A percentile compares a stretch with the other conserved stretches of the same genome.
These are phyloP conservation scores for Corymbia maculata DNA, from an alignment of 345 rosid species.

Conservation along the genomic window DNA sequence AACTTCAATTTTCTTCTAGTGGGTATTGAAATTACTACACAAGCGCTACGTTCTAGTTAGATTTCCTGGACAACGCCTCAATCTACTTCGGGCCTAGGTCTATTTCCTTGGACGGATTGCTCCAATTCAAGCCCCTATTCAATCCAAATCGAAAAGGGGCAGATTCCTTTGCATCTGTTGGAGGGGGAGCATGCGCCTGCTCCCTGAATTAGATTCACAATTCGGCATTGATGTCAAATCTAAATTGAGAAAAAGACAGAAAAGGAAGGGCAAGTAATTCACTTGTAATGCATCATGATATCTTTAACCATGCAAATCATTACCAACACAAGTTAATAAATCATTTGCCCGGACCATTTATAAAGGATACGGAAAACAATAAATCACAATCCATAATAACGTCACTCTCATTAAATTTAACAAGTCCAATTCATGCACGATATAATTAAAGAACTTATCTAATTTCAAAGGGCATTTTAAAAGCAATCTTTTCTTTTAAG, in stretches of 20 bases:
- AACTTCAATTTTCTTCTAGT: neutral
- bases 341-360: neutral
- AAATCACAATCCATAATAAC: neutral
- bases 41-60: neutral
- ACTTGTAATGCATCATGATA: neutral
- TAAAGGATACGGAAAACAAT: neutral
- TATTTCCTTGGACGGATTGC: neutral
- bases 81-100: neutral
- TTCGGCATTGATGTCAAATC: neutral
- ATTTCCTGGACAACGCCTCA: neutral
- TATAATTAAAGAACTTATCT: neutral
- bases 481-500: neutral
- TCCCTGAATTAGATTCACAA: neutral
- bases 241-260: neutral
- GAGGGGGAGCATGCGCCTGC: neutral
- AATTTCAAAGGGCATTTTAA: neutral
- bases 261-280: neutral
- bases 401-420: neutral
- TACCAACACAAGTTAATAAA: neutral
- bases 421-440: accelerated
- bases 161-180: neutral
- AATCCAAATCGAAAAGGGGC: neutral
- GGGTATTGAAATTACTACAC: neutral
- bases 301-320: neutral
- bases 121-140: neutral